Conservation (phyloP, 768 basidiomycete genomes). For the Boletus sp. region DNA sequence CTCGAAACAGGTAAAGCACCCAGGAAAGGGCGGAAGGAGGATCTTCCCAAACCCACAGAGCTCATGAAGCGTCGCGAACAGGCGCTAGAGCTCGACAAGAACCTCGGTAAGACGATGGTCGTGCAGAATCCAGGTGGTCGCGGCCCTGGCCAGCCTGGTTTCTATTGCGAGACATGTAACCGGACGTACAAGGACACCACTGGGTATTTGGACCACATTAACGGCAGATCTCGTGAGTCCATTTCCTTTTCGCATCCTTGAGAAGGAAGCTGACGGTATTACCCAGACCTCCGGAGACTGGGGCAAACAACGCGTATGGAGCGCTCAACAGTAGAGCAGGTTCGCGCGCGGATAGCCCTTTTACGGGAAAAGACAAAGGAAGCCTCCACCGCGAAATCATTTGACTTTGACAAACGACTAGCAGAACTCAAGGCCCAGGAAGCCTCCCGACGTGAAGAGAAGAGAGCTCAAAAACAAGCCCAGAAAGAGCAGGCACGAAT, state of each 20-base stretch:
- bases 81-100: conserved; percentile 89
- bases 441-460: conserved; percentile 58
- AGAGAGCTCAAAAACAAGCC: conserved; percentile 77
- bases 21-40: conserved; percentile 56
- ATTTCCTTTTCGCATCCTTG: not conserved
- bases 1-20: conserved; percentile 74
- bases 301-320: conserved; percentile 94
- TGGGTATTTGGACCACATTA: conserved; percentile 95
- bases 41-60: conserved; percentile 91
- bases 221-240: conserved; percentile 84
- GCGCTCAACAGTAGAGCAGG: conserved; percentile 89
- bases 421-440: conserved; percentile 79
- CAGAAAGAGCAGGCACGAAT: conserved; percentile 69
- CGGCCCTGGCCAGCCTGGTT: conserved; percentile 90
- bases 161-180: conserved; percentile 89
- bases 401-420: conserved; percentile 89
- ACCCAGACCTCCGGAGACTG: conserved; percentile 79
- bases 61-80: conserved; percentile 85
- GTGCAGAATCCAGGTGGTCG: conserved; percentile 79
- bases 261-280: not conserved
- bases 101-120: conserved; percentile 92
- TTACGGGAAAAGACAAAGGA: conserved; percentile 86
- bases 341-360: conserved; percentile 83
- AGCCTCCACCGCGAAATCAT: conserved; percentile 81
- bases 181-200: conserved; percentile 90